Base-by-base conservation (phyloP, 208 protist species). In the Leishmania braziliensis region DNA sequence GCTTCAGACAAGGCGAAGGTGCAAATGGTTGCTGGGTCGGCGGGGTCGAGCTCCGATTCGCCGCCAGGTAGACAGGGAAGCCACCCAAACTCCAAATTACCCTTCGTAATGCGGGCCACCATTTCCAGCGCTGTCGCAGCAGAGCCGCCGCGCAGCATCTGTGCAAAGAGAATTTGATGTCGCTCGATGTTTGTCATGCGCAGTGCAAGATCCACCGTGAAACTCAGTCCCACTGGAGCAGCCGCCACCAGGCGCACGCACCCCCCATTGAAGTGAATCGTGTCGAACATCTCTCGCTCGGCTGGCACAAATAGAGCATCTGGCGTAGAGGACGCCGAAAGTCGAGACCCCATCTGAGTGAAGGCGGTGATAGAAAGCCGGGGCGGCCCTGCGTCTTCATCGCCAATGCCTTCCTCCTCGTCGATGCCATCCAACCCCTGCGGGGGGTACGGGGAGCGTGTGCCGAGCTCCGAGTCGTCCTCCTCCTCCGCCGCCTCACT, bases 161-260 rank as follows among this genome's bases (percentile, higher is more conserved):
- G 93, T 60, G 92, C 82, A 78, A 98, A 89, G 14, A 98, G 53
- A 23, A 96, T 86, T 80, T 98, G 95, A 60, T 84, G 86, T 33
- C 81, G 78, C 54, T 80, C 72, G 29, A 89, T 54, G 63, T 95
- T 84, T 29, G 78, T 83, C 23, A 92, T 46, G 81, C 90, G 90
- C 48, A 98, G 39, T 56, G 85, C 36, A 10, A 96, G 48, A 75
- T 97, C 90, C 60, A 98, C 75, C 39, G 93, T 97, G 87, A 94
- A 97, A 65, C 88, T 90, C 20, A 88, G 75, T 14, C 90, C 88
- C 5, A 92, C 68, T 18, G 90, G 66, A 0, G 75, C 82, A 63
- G 77, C 83, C 23, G 83, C 68, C 14, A 84, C 80, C 48, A 98
- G 75, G 43, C 88, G 89, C 46, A 95, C 77, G 71, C 88, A 98